Conservation (phyloP, 2,329 filamentous ascomycete genomes). For the Lachnellula occidentalis region DNA sequence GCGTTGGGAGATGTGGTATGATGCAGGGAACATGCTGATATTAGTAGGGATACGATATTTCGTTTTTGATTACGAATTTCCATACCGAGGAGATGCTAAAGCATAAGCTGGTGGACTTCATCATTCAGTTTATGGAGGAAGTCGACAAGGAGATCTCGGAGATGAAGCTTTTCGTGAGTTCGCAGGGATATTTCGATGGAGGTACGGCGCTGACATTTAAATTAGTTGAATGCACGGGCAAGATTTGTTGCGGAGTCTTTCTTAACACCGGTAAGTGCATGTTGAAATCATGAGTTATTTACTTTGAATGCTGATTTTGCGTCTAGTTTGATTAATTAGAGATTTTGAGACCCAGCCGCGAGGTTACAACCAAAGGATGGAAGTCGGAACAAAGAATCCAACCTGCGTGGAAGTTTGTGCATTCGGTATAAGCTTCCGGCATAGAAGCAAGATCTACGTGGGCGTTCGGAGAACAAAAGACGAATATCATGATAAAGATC, state of each 20-base stretch:
- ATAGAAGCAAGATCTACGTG: not conserved
- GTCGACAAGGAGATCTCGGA: slow-evolving; percentile 99
- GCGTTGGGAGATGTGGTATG: slow-evolving; percentile 17
- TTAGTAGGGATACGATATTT: slow-evolving; percentile 88
- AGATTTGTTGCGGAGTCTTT: slow-evolving; percentile 98
- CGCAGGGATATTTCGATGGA: not conserved
- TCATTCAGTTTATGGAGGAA: slow-evolving; percentile 99
- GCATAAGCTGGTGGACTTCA: slow-evolving; percentile 98
- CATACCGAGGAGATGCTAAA: slow-evolving; percentile 98
- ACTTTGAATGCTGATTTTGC: not conserved
- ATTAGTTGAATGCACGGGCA: slow-evolving; percentile 86
- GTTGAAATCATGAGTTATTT: not conserved
- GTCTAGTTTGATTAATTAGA: slow-evolving; percentile 24
- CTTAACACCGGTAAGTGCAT: slow-evolving; percentile 70
- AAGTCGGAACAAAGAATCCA: not conserved
- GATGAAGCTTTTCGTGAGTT: slow-evolving; percentile 97
- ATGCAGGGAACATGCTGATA: slow-evolving; percentile 13
- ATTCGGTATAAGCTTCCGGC: not conserved
- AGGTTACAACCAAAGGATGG: too few relatives aligned
- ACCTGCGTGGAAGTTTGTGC: not conserved
- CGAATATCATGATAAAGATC: not conserved
- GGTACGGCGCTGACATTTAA: slow-evolving; percentile 28
- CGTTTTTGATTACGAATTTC: slow-evolving; percentile 97
- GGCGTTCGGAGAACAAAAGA: slow-evolving; percentile 4
- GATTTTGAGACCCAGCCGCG: not conserved